Conservation (phyloP, 2,329 filamentous ascomycete genomes). For the Clonostachys chloroleuca region DNA sequence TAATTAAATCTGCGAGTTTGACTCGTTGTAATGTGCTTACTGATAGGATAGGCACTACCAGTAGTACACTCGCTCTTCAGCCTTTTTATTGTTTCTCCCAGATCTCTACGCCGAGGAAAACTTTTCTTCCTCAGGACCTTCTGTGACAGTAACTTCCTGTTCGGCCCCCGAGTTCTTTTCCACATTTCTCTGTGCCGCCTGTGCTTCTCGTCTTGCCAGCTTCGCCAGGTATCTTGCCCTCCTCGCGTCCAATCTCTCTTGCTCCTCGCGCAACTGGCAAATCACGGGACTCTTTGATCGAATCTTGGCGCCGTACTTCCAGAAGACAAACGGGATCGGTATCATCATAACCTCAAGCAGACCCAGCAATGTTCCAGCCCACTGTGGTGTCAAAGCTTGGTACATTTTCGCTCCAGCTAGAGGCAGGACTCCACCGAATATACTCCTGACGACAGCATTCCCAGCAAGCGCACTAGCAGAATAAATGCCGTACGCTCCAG, state of each 20-base stretch:
- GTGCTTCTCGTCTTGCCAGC: slow-evolving; percentile 1
- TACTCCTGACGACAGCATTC: slow-evolving; percentile 68
- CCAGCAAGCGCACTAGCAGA: slow-evolving; percentile 76
- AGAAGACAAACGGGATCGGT: slow-evolving; percentile 78
- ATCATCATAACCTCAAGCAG: slow-evolving; percentile 70
- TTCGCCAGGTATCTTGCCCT: slow-evolving; percentile 13
- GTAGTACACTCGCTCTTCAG: too few species aligned
- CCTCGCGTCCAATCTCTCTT: slow-evolving; percentile 16
- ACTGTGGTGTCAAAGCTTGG: slow-evolving; percentile 62
- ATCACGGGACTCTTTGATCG: slow-evolving; percentile 45
- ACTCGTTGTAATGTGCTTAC: too few species aligned
- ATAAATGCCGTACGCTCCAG: slow-evolving; percentile 75
- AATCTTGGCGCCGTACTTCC: slow-evolving; percentile 53
- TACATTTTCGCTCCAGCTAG: slow-evolving; percentile 75
- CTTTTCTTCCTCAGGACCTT: neutral
- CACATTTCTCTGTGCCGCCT: neutral
- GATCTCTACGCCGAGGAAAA: too few species aligned
- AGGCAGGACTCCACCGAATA: slow-evolving; percentile 75
- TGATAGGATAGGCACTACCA: too few species aligned
- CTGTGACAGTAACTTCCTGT: neutral
- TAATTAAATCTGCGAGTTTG: too few species aligned
- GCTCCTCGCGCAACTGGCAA: slow-evolving; percentile 30
- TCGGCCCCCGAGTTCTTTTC: neutral
- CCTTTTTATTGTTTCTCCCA: too few species aligned
- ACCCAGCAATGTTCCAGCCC: slow-evolving; percentile 74